A percentile compares a stretch with the other conserved stretches of the same genome.
These are phyloP conservation scores for Spatholobus suberectus DNA, from an alignment of 306 rosid genomes.

Conservation along the genomic window DNA sequence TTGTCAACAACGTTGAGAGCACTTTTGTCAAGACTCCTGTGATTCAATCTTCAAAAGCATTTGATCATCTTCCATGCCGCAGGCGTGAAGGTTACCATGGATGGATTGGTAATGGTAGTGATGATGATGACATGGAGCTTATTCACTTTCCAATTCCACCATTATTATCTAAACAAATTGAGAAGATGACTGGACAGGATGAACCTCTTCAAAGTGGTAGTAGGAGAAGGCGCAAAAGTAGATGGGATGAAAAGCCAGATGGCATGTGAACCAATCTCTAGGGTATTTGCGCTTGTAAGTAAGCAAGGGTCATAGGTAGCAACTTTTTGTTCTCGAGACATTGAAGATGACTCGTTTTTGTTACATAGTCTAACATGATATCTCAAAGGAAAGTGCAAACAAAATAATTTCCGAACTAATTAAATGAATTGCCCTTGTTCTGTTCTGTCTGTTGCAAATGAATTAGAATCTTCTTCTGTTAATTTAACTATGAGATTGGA, in stretches of 20 bases:
- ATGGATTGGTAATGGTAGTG: slow-evolving; percentile 43
- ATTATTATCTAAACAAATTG: slow-evolving; percentile 40
- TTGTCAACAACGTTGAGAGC: not conserved
- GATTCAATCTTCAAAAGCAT: slow-evolving; percentile 29
- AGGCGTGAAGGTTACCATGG: slow-evolving; percentile 58
- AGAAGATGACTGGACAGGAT: slow-evolving; percentile 29
- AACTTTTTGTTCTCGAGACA: slow-evolving; percentile 9
- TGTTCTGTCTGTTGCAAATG: not conserved
- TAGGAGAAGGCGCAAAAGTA: slow-evolving; percentile 45
- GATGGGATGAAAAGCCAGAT: slow-evolving; percentile 65
- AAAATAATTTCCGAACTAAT: not conserved
- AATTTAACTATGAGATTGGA: not conserved
- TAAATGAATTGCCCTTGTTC: not conserved
- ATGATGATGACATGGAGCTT: slow-evolving; percentile 39
- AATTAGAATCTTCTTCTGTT: not conserved
- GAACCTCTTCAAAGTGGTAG: slow-evolving; percentile 1
- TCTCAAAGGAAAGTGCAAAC: not conserved
- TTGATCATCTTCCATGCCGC: not conserved
- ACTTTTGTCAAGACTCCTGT: not conserved
- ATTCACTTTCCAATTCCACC: slow-evolving; percentile 38
- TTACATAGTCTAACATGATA: not conserved
- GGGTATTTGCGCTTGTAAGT: not conserved
- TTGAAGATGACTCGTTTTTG: not conserved
- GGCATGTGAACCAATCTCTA: slow-evolving; percentile 28
- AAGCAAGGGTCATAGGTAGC: not conserved